A percentile compares a stretch with the other conserved stretches of the same genome.
Conservation (phyloP, 1,284 basidiomycete genomes). For the Apiotrichum brassicae region DNA sequence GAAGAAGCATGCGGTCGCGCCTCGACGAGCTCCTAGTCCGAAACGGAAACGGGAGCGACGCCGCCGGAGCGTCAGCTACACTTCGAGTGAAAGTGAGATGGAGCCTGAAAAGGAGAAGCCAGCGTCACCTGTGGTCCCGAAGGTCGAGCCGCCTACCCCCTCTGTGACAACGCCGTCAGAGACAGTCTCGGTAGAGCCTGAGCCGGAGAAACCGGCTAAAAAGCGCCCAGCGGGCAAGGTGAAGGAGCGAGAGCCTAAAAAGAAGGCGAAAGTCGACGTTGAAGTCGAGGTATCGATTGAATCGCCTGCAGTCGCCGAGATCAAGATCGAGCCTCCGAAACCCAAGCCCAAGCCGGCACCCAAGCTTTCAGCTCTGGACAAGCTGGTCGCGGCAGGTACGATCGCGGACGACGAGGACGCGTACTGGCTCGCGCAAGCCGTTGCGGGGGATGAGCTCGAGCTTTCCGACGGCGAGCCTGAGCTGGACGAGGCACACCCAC, state of each 20-base stretch:
- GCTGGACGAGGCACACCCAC: constrained; percentile 27
- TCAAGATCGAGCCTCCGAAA: constrained; percentile 22
- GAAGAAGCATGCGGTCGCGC: constrained; percentile 24
- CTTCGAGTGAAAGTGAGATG: constrained; percentile 20
- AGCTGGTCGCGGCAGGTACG: constrained; percentile 48
- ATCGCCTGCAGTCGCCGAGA: constrained; percentile 27
- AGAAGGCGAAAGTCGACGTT: constrained; percentile 17
- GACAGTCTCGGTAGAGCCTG: constrained; percentile 1
- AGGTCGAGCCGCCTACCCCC: constrained; percentile 2
- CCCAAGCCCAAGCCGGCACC: constrained; percentile 20
- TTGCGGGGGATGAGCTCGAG: constrained; percentile 50
- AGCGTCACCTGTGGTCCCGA: not conserved
- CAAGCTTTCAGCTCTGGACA: constrained; percentile 25
- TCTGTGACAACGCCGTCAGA: no score
- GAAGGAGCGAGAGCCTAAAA: constrained; percentile 10
- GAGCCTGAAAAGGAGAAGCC: constrained; percentile 5
- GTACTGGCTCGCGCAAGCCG: constrained; percentile 62
- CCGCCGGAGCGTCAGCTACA: constrained; percentile 15
- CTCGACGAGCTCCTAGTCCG: constrained; percentile 10
- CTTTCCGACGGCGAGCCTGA: constrained; percentile 23
- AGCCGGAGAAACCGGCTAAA: constrained; percentile 26
- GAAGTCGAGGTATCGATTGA: constrained; percentile 8
- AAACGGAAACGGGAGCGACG: constrained; percentile 15
- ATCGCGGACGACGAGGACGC: constrained; percentile 88
- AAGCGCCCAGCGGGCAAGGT: constrained; percentile 26